Evolutionary conservation across 2,329 filamentous ascomycete genomes (phyloP).

Genomic region (Penicillium expansum): DNA sequence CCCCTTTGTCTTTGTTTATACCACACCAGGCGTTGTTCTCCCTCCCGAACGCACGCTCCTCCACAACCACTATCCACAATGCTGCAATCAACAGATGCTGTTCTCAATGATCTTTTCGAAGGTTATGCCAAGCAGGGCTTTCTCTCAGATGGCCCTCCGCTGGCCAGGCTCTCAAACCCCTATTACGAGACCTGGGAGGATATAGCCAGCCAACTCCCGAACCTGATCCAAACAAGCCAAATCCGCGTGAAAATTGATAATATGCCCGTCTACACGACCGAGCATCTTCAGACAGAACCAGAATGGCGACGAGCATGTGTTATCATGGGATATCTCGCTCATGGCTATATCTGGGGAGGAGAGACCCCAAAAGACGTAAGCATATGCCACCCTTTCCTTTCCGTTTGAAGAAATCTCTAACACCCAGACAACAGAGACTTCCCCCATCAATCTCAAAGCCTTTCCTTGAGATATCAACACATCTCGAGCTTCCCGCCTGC

Average conservation of each 20-base stretch:
- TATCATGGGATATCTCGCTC: conserved; percentile 70
- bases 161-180: conserved; percentile 70
- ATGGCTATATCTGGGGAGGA: conserved; percentile 83
- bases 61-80: conserved; percentile 15
- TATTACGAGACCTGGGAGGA: conserved; percentile 94
- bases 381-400: neutral
- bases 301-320: conserved; percentile 86
- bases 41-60: neutral
- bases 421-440: conserved; percentile 28
- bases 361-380: conserved; percentile 65
- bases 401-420: neutral
- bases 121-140: conserved; percentile 79
- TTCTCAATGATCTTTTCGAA: conserved; percentile 62
- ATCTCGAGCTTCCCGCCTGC: conserved; percentile 40
- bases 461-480: conserved; percentile 36
- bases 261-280: conserved; percentile 74
- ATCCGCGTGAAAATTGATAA: conserved; percentile 71
- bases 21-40: neutral
- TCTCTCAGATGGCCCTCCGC: conserved; percentile 71
- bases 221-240: conserved; percentile 70
- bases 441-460: conserved; percentile 39
- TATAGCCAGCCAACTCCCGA: conserved; percentile 72
- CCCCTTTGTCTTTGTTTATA: neutral
- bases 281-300: conserved; percentile 70
- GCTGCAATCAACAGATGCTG: conserved; percentile 26